These are phyloP conservation scores for Apiospora saccharicola DNA, from an alignment of 2,329 filamentous ascomycete species.

Conservation along the genomic window DNA sequence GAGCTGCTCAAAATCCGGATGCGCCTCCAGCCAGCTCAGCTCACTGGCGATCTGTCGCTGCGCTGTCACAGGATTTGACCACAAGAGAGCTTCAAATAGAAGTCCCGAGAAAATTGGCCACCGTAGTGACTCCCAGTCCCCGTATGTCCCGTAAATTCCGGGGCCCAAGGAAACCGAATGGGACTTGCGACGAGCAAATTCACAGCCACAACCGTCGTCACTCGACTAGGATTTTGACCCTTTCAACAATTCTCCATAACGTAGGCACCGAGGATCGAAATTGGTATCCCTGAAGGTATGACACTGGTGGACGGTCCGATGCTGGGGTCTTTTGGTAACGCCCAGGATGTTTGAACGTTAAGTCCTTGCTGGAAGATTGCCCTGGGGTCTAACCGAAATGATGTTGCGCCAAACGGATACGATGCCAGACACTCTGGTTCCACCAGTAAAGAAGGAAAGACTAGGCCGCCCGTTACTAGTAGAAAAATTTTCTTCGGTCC, in stretches of 20 bases:
- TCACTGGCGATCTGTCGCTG: slow-evolving; percentile 19
- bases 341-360: slow-evolving; percentile 15
- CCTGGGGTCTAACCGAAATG: slow-evolving; percentile 29
- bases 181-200: slow-evolving; percentile 15
- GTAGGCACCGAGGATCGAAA: slow-evolving; percentile 25
- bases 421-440: slow-evolving; percentile 25
- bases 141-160: not conserved
- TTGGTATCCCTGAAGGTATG: slow-evolving; percentile 25
- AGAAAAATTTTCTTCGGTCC: slow-evolving; percentile 20
- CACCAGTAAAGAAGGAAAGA: slow-evolving; percentile 1
- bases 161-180: slow-evolving; percentile 13
- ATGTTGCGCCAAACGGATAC: slow-evolving; percentile 29
- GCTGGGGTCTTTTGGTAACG: slow-evolving; percentile 23
- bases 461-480: slow-evolving; percentile 3
- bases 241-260: slow-evolving; percentile 26
- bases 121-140: not conserved
- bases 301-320: slow-evolving; percentile 20
- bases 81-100: not conserved
- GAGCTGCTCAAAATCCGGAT: not conserved
- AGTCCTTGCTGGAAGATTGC: slow-evolving; percentile 21
- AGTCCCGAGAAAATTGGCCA: not conserved
- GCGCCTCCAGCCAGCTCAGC: slow-evolving; percentile 21
- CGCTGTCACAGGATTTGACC: slow-evolving; percentile 25
- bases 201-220: slow-evolving; percentile 25
- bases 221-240: slow-evolving; percentile 7